phyloP scores from a whole-genome alignment of 305 asterid species.

The Fraxinus paxiana region DNA sequence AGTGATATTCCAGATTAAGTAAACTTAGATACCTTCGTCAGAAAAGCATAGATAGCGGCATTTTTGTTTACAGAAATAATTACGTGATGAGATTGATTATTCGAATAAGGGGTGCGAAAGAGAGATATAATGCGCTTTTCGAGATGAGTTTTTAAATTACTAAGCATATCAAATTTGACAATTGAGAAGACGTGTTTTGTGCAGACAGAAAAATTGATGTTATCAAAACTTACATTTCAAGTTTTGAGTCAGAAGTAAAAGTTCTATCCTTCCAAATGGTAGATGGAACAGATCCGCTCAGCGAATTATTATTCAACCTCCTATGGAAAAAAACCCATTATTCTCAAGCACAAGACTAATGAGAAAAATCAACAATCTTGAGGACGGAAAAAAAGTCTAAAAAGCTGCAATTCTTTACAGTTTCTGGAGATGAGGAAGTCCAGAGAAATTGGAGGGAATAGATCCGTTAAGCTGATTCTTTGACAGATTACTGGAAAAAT shows the following conservation, averaged over 20 bases:
- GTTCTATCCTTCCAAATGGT: slow-evolving; percentile 40
- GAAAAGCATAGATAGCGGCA: background rate
- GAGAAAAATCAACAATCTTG: background rate
- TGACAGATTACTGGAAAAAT: slow-evolving; percentile 37
- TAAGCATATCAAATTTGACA: background rate
- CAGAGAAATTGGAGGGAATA: slow-evolving; percentile 46
- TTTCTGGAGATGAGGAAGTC: slow-evolving; percentile 41
- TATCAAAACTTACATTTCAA: slow-evolving; percentile 35
- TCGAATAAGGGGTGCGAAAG: background rate
- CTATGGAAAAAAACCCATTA: slow-evolving; percentile 18
- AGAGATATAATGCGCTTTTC: background rate
- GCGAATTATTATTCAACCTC: slow-evolving; percentile 31
- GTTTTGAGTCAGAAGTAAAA: slow-evolving; percentile 34
- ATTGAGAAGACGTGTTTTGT: background rate
- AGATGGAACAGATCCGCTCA: slow-evolving; percentile 48
- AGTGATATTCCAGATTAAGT: background rate
- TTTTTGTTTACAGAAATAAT: background rate
- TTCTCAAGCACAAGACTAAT: slow-evolving; percentile 7
- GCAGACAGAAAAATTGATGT: background rate
- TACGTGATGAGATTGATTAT: background rate
- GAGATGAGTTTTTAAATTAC: background rate
- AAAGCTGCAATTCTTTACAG: slow-evolving; percentile 29
- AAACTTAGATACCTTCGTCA: background rate
- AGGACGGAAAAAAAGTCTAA: background rate
- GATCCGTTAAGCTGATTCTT: slow-evolving; percentile 43